phyloP scores from a whole-genome alignment of 768 basidiomycete species.

The Auricularia sp. region DNA sequence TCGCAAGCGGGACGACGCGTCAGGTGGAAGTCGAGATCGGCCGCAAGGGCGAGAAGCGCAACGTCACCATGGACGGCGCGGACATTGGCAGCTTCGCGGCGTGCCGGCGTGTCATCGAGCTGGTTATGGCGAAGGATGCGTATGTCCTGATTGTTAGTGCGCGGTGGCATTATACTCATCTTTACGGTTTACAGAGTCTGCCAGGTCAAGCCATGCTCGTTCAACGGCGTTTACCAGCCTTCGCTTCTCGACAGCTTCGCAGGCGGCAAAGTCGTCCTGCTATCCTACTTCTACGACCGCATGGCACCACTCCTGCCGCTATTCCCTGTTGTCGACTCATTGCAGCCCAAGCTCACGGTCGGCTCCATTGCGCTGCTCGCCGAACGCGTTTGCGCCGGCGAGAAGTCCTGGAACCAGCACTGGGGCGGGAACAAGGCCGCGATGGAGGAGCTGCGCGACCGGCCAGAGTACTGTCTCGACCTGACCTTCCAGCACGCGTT shows the following conservation, averaged over 20 bases:
- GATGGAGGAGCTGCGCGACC: conserved; percentile 59
- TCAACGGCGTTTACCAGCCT: conserved; percentile 96
- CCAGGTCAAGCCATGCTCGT: conserved; percentile 87
- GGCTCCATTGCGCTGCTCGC: conserved; percentile 57
- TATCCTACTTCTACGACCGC: conserved; percentile 98
- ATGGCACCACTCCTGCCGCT: conserved; percentile 58
- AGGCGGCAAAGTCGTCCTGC: conserved; percentile 72
- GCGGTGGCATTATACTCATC: neutral
- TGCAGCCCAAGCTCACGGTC: conserved; percentile 32
- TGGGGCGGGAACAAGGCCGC: conserved; percentile 38
- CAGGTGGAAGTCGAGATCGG: conserved; percentile 49
- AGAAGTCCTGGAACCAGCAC: conserved; percentile 40
- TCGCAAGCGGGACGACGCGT: conserved; percentile 55
- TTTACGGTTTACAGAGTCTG: conserved; percentile 47
- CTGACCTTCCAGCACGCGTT: conserved; percentile 91
- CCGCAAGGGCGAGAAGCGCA: conserved; percentile 29
- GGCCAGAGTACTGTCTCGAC: conserved; percentile 94
- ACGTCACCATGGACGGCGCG: conserved; percentile 79
- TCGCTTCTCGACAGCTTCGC: conserved; percentile 83
- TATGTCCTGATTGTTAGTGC: conserved; percentile 31
- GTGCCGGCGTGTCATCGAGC: conserved; percentile 71
- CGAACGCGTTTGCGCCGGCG: conserved; percentile 62
- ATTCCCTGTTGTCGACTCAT: conserved; percentile 13
- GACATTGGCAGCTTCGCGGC: conserved; percentile 77
- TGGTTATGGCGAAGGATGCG: conserved; percentile 94